A percentile compares a stretch with the other conserved stretches of the same genome.
These are phyloP conservation scores for Eragrostis tef DNA, from an alignment of 202 grass and related monocot species.

Conservation along the genomic window DNA sequence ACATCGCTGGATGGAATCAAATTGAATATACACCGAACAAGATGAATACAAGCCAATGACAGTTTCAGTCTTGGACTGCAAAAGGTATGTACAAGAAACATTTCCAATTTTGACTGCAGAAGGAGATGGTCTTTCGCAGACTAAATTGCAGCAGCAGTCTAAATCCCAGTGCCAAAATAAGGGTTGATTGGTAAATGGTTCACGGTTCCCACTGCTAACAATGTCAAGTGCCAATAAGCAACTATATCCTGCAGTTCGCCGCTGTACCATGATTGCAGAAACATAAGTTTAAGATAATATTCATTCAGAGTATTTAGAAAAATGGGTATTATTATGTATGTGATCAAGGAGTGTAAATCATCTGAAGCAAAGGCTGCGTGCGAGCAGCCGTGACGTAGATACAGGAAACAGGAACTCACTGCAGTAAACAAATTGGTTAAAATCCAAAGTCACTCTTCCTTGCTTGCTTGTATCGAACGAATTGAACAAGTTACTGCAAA, in stretches of 20 bases:
- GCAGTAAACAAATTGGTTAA: conserved; percentile 90
- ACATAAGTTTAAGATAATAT: conserved; percentile 32
- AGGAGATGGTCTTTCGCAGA: background rate
- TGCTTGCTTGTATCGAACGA: conserved; percentile 80
- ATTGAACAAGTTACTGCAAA: conserved; percentile 73
- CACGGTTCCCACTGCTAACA: background rate
- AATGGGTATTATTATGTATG: too few species aligned
- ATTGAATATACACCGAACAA: too few species aligned
- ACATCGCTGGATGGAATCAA: too few species aligned
- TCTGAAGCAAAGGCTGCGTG: background rate
- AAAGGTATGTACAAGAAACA: background rate
- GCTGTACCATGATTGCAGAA: conserved; percentile 40
- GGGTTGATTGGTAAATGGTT: background rate
- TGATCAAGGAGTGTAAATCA: too few species aligned
- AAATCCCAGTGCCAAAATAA: background rate
- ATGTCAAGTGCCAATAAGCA: background rate
- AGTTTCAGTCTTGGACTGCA: background rate
- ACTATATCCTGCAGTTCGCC: conserved; percentile 75
- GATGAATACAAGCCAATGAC: background rate
- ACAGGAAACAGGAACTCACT: conserved; percentile 59
- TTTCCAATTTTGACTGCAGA: too few species aligned
- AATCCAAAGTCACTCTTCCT: conserved; percentile 82
- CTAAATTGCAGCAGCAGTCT: conserved; percentile 13
- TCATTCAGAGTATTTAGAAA: too few species aligned
- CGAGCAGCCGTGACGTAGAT: conserved; percentile 1